Evolutionary conservation across 2,329 filamentous ascomycete species (phyloP).

Genomic region (Ophiostoma sp.): DNA sequence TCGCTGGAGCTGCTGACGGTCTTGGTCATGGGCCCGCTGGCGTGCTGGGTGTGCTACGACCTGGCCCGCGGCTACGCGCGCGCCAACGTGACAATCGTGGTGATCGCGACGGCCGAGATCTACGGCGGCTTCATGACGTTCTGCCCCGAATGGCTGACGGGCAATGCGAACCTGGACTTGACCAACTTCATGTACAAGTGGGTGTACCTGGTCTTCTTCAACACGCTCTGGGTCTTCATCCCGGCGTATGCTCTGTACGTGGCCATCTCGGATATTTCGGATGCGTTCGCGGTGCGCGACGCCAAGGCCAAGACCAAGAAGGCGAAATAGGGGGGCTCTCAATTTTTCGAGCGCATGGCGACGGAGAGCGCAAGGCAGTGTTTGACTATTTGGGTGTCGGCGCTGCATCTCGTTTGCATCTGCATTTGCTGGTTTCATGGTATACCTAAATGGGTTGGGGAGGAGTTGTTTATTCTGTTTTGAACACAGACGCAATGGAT

Average conservation of each 20-base stretch:
- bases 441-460: too few relatives aligned
- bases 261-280: conserved; percentile 48
- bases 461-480: too few relatives aligned
- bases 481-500: too few relatives aligned
- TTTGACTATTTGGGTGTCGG: too few relatives aligned
- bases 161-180: conserved; percentile 56
- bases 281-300: conserved; percentile 44
- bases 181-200: conserved; percentile 64
- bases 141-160: conserved; percentile 62
- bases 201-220: conserved; percentile 65
- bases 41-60: conserved; percentile 55
- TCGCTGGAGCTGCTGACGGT: conserved; percentile 63
- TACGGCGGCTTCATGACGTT: conserved; percentile 69
- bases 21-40: conserved; percentile 55
- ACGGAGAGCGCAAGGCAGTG: too few relatives aligned
- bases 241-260: conserved; percentile 56
- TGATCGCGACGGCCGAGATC: conserved; percentile 60
- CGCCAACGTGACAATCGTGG: conserved; percentile 57
- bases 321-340: conserved; percentile 28
- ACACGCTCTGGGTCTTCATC: conserved; percentile 61
- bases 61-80: conserved; percentile 45
- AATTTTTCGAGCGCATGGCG: neutral
- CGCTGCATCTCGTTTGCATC: too few relatives aligned
- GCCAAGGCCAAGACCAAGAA: conserved; percentile 34
- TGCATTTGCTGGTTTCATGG: too few relatives aligned